Evolutionary conservation across 257 asterid species (phyloP), one percentile per base, ranked within the genome.

Genomic region (Mitragyna speciosa): DNA sequence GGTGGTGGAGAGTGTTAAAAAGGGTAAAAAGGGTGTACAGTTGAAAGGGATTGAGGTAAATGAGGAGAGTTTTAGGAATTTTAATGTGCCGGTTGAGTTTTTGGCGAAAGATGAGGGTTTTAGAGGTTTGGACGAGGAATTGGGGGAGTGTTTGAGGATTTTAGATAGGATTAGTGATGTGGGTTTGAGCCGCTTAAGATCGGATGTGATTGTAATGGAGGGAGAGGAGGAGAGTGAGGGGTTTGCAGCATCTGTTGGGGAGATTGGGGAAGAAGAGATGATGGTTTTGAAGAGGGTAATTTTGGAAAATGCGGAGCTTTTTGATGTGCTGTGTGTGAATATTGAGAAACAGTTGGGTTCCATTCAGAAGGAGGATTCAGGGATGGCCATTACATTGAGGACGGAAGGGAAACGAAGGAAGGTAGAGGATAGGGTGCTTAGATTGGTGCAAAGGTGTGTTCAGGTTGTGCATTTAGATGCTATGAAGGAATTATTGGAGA

Each of bases 381-480:
- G 83, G 10, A 84, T 92, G 96, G 92, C 97, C 4, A 79, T 93
- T 76, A 82, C 92, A 28, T 76, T 92, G 85, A 87, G 88, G 73
- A 78, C 86, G 52, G 89, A 82, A 68, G 88, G 78, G 81, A 85
- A 89, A 76, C 83, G 65, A 54, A 83, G 47, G 66, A 90, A 82
- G 78, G 89, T 65, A 79, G 94, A 84, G 74, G 98, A 88, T 75
- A 86, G 81, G 86, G 84, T 86, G 65, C 87, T 93, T 76, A 90
- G 89, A 83, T 76, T 88, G 86, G 86, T 90, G 70, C 94, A 85
- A 87, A 92, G 85, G 83, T 87, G 93, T 83, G 91, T 93, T 72
- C 99, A 95, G 90, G 81, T 79, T 31, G 87, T 85, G 45, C 98
- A 95, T 87, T 81, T 95, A 84, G 94, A 91, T 79, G 92, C 90